Evolutionary conservation across 352 stramenopile species (phyloP), one percentile per base, ranked within the genome.

Genomic region (Phytophthora cactorum): DNA sequence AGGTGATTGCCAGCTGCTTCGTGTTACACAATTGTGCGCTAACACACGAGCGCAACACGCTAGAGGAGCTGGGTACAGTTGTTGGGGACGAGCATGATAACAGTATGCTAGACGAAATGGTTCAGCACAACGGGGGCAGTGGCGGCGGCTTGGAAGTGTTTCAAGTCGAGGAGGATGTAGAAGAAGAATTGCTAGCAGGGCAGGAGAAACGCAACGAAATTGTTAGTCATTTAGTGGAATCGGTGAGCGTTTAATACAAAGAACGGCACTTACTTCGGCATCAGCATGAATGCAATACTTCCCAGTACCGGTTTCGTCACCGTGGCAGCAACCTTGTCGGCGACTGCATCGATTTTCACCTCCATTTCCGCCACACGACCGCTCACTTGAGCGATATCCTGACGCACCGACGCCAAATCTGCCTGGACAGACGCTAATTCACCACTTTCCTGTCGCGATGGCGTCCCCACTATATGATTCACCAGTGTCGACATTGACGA

Each of bases 91-190:
- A n/a, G n/a, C 9, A 49, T 22, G 17, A 39, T 8, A 39, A 39
- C n/a, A 29, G 17, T 4, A 49, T 28, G 43, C 5, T 14, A 4
- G 8, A 39, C 8, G 8, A 39, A 39, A 39, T 39, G 34, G 12
- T 49, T 28, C 43, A 8, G 3, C 43, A 49, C 43, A 22, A 28
- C 15, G 43, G 28, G 3, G 9, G 9, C 43, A 22, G 9, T 49
- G 43, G n/a, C 17, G 43, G 43, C n/a, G n/a, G 3, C n/a, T 9
- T 17, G 43, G 43, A 29, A 11, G 43, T 29, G 8, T 28, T 49
- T 49, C 43, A 49, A 22, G 43, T 49, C n/a, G 43, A 49, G n/a
- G 43, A 49, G 17, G 43, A 49, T n/a, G 43, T n/a, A 14, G 43
- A 49, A 4, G 43, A 49, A 29, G 43, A 49, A 14, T 22, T 49